Evolutionary conservation across 257 asterid genomes (phyloP).

Genomic region (Marsdenia floribunda): DNA sequence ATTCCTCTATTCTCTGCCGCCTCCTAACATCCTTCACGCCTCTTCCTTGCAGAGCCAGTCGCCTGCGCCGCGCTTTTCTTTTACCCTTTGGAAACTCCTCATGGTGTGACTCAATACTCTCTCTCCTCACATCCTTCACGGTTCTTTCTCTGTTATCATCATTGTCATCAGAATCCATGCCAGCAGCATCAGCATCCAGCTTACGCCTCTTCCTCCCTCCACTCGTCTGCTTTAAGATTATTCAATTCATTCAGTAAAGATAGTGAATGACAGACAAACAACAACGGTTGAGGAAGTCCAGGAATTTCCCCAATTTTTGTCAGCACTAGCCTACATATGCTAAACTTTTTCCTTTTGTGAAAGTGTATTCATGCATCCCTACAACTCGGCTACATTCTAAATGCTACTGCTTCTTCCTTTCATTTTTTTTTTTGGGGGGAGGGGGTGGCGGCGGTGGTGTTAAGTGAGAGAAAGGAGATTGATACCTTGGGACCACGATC

Average conservation of each 20-base stretch:
- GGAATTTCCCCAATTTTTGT: neutral
- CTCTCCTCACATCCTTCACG: slow-evolving; percentile 42
- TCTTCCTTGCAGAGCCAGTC: slow-evolving; percentile 63
- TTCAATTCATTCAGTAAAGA: slow-evolving; percentile 5
- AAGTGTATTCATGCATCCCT: neutral
- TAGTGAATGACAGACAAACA: neutral
- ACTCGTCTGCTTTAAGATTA: slow-evolving; percentile 49
- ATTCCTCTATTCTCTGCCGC: slow-evolving; percentile 55
- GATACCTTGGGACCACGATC: slow-evolving; percentile 97
- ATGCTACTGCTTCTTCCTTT: neutral
- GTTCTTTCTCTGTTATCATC: slow-evolving; percentile 37
- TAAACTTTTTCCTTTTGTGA: neutral
- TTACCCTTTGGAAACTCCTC: slow-evolving; percentile 91
- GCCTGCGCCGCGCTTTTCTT: slow-evolving; percentile 75
- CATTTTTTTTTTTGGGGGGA: too few relatives aligned
- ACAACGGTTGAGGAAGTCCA: neutral
- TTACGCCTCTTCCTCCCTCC: slow-evolving; percentile 73
- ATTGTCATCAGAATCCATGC: slow-evolving; percentile 70
- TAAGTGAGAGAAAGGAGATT: slow-evolving; percentile 1
- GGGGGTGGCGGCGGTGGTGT: too few relatives aligned
- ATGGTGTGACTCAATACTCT: slow-evolving; percentile 56
- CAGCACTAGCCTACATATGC: neutral
- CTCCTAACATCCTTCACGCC: slow-evolving; percentile 50
- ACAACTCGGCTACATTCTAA: slow-evolving; percentile 4
- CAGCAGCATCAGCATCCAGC: slow-evolving; percentile 49